Base-by-base conservation (phyloP, 768 basidiomycete species). In the Russula abietina region DNA sequence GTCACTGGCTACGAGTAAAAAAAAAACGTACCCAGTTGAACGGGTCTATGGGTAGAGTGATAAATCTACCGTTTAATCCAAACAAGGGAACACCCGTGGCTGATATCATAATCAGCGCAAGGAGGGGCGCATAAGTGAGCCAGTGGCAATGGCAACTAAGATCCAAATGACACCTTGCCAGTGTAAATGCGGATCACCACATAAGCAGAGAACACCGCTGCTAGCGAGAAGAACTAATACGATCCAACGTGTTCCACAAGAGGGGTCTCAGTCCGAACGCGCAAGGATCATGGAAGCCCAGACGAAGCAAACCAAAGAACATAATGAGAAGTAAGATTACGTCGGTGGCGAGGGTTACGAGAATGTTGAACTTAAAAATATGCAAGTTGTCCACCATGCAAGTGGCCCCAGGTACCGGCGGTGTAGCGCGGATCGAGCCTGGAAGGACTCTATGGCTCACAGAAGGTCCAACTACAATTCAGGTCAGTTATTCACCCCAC, bases 141-240 rank as follows among this genome's bases (percentile, higher is more conserved):
- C n/a, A n/a, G n/a, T n/a, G 24, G 28, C 12, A 10, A 39, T 55
- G 24, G 26, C 54, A 55, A 55, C 16, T 4, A 55, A 55, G 24
- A 55, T 24, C 54, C 54, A 55, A 41, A 41, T 41, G 26, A 55
- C 38, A 17, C 54, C 54, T 39, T 54, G n/a, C n/a, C n/a, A n/a
- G n/a, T 36, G n/a, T 14, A 14, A 54, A 54, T 12, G 14, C 22
- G 33, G n/a, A 36, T 2, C 17, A 6, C 14, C 22, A 7, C 3
- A 24, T 54, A 36, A 38, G 14, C 10, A 33, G 22, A 54, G 17
- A 54, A 38, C 14, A 24, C 22, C n/a, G 36, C 14, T 22, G 16
- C 36, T 9, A 54, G 36, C 10, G 22, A 16, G 36, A 38, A 11
- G 36, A 0, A 36, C 52, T 7, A 22, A 38, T 22, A 54, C n/a